phyloP scores from a whole-genome alignment of 768 basidiomycete genomes.

The Boletus tomentosulus region DNA sequence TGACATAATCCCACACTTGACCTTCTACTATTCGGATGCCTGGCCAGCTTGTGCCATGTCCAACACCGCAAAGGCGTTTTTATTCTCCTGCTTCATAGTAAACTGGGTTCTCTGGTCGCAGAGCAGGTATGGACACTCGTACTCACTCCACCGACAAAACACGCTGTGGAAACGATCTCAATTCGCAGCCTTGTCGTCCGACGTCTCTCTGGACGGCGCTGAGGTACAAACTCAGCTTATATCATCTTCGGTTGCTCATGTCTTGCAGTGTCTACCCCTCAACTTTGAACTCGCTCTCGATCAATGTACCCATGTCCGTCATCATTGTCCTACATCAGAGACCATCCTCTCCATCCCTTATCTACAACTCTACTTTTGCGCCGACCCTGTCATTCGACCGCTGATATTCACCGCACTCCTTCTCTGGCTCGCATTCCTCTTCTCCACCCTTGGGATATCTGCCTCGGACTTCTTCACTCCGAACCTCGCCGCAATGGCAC shows the following conservation, averaged over 20 bases:
- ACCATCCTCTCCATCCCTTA: constrained; percentile 74
- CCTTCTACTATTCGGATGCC: background rate
- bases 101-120: constrained; percentile 67
- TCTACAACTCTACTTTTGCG: constrained; percentile 67
- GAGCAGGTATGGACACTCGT: constrained; percentile 41
- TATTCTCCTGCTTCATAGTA: constrained; percentile 49
- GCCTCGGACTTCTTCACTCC: constrained; percentile 98
- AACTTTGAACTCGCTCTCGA: constrained; percentile 40
- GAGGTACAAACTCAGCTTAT: constrained; percentile 6
- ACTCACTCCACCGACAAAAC: constrained; percentile 1
- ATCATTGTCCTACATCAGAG: constrained; percentile 50
- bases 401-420: constrained; percentile 59
- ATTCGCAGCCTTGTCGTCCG: background rate
- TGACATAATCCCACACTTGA: background rate
- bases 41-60: constrained; percentile 33
- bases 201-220: too few relatives aligned
- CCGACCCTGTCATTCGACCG: constrained; percentile 50
- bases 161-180: constrained; percentile 9
- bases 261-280: constrained; percentile 61
- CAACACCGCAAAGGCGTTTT: constrained; percentile 43
- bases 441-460: constrained; percentile 91
- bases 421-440: constrained; percentile 85
- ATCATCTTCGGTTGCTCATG: background rate
- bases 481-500: constrained; percentile 87
- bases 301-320: constrained; percentile 64